A percentile compares a stretch with the other conserved stretches of the same genome.
Evolutionary conservation across 495 filamentous ascomycete genomes (phyloP).

Genomic region (Opeltia flavorubescens): DNA sequence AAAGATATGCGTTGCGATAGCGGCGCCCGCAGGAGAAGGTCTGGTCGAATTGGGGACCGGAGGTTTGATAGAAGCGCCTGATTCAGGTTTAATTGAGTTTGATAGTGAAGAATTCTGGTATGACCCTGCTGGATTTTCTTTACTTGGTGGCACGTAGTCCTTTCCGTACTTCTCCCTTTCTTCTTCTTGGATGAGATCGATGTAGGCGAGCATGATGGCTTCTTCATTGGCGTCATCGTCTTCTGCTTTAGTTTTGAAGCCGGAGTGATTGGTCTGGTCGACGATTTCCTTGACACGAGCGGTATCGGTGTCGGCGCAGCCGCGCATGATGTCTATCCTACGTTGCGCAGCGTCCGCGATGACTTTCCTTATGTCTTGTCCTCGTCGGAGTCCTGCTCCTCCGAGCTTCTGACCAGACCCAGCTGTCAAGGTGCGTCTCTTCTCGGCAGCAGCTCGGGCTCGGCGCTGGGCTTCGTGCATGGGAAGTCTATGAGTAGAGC

Average conservation of each 20-base stretch:
- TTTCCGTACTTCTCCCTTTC: slow-evolving; percentile 60
- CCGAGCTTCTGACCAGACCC: slow-evolving; percentile 66
- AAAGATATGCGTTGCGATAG: neutral
- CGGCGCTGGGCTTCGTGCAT: slow-evolving; percentile 61
- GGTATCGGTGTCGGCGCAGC: slow-evolving; percentile 57
- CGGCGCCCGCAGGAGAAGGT: neutral
- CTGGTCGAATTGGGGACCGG: slow-evolving; percentile 7
- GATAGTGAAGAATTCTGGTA: slow-evolving; percentile 1
- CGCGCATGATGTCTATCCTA: slow-evolving; percentile 49
- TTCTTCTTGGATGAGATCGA: slow-evolving; percentile 75
- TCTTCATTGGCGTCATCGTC: slow-evolving; percentile 82
- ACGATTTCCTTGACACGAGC: slow-evolving; percentile 38
- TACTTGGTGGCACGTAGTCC: slow-evolving; percentile 49
- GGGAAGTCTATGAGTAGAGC: slow-evolving; percentile 37
- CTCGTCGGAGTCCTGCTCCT: slow-evolving; percentile 44
- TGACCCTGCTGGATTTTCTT: slow-evolving; percentile 46
- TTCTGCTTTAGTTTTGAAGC: slow-evolving; percentile 71
- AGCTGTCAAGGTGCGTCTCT: slow-evolving; percentile 38
- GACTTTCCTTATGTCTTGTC: slow-evolving; percentile 57
- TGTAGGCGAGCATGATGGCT: slow-evolving; percentile 77
- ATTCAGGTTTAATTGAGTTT: neutral
- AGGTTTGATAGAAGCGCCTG: slow-evolving; percentile 14
- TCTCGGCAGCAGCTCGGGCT: slow-evolving; percentile 65
- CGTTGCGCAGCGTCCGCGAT: slow-evolving; percentile 62
- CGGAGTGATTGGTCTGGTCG: slow-evolving; percentile 54